A percentile compares a stretch with the other conserved stretches of the same genome.
Evolutionary conservation across 139 green algal species (phyloP).

Genomic region (Limnomonas spitsbergensis): DNA sequence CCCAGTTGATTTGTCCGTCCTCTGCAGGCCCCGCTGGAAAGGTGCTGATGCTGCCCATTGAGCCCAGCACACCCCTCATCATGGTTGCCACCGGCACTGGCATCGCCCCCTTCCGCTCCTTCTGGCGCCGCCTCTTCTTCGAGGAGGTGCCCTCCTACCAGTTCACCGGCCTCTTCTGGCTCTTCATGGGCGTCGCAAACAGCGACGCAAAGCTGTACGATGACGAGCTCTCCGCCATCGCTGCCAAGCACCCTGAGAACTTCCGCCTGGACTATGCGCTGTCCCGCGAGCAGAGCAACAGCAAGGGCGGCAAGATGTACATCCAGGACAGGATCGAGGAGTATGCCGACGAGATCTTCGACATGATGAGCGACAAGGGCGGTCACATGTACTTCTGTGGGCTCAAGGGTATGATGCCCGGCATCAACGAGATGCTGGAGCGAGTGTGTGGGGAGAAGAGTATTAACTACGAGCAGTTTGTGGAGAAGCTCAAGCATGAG

Average conservation of each 20-base stretch:
- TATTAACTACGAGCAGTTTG: conserved; percentile 84
- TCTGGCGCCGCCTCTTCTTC: conserved; percentile 92
- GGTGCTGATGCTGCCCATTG: conserved; percentile 91
- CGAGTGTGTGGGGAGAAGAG: conserved; percentile 84
- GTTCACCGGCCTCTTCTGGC: conserved; percentile 91
- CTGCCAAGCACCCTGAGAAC: conserved; percentile 75
- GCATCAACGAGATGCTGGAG: conserved; percentile 92
- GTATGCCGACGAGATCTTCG: conserved; percentile 96
- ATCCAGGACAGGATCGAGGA: conserved; percentile 97
- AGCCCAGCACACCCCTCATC: conserved; percentile 87
- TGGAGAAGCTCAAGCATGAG: conserved; percentile 79
- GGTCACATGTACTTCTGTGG: conserved; percentile 99
- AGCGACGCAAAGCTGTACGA: conserved; percentile 93
- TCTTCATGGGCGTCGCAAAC: conserved; percentile 99
- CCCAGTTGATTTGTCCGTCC: not conserved
- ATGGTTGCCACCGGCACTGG: conserved; percentile 98
- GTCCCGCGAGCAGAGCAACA: conserved; percentile 82
- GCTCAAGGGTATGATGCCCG: conserved; percentile 98
- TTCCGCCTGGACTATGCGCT: conserved; percentile 96
- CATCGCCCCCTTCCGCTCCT: conserved; percentile 96
- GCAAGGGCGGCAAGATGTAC: conserved; percentile 95
- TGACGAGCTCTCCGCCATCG: conserved; percentile 81
- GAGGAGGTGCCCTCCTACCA: conserved; percentile 94
- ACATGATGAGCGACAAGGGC: conserved; percentile 87
- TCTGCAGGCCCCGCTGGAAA: conserved; percentile 92